A percentile compares a stretch with the other conserved stretches of the same genome.
phyloP scores from a whole-genome alignment of 371 early-diverging fungal genomes.

The Mucor indicus region DNA sequence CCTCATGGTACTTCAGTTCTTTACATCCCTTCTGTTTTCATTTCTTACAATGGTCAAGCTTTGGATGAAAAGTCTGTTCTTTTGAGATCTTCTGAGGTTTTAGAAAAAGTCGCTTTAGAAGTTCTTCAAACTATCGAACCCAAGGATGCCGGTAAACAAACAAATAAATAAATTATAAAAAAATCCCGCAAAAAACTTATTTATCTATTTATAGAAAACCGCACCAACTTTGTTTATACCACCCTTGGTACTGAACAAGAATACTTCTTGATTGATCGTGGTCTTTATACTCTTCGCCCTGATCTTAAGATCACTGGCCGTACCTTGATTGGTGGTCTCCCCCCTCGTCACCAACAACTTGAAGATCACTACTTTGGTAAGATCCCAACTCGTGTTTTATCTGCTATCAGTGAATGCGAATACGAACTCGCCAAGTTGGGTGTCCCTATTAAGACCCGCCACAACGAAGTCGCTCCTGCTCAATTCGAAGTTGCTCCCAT shows the following conservation, averaged over 20 bases:
- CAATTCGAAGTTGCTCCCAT: constrained; percentile 98
- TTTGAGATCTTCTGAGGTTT: constrained; percentile 83
- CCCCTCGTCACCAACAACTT: constrained; percentile 97
- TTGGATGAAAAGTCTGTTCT: constrained; percentile 98
- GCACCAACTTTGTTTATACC: constrained; percentile 78
- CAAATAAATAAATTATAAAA: background rate
- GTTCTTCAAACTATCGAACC: constrained; percentile 75
- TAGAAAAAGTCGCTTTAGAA: constrained; percentile 77
- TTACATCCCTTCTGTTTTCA: constrained; percentile 97
- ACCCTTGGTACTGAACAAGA: constrained; percentile 98
- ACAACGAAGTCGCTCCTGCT: constrained; percentile 98
- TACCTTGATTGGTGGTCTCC: constrained; percentile 89
- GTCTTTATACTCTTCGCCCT: constrained; percentile 86
- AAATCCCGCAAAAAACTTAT: no score
- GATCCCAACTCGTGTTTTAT: constrained; percentile 91
- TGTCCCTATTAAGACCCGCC: constrained; percentile 97
- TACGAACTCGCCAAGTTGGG: constrained; percentile 91
- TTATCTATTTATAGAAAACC: constrained; percentile 1
- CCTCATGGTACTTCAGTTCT: constrained; percentile 91
- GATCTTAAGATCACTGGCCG: constrained; percentile 96
- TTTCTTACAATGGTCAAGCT: constrained; percentile 98
- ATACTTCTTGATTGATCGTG: constrained; percentile 95
- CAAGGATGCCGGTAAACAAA: constrained; percentile 38
- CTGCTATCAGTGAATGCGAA: constrained; percentile 91
- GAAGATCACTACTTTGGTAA: constrained; percentile 99